Percentiles rank a stretch among this genome's conserved stretches.
These are phyloP conservation scores for Sanghuangporus sanghuang DNA, from an alignment of 1,284 basidiomycete species.

Conservation along the genomic window DNA sequence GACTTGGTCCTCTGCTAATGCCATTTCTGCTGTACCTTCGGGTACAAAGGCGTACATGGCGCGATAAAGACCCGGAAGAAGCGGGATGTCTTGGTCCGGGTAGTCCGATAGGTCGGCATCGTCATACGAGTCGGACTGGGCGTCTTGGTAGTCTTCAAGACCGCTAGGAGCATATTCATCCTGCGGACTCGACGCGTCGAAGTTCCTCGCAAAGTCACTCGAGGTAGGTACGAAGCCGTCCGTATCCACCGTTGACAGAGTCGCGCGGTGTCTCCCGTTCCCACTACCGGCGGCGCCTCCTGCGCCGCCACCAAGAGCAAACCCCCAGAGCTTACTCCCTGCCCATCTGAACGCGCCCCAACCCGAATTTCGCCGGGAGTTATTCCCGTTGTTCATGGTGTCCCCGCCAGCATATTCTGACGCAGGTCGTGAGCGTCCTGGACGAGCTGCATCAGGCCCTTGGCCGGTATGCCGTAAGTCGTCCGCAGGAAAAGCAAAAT, in stretches of 20 bases:
- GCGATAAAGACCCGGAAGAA: constrained; percentile 63
- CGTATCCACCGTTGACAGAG: neutral
- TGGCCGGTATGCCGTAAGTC: constrained; percentile 53
- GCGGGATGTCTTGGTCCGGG: constrained; percentile 31
- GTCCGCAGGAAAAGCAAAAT: constrained; percentile 48
- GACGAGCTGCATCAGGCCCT: constrained; percentile 47
- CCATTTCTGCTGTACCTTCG: constrained; percentile 74
- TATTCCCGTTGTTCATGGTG: constrained; percentile 21
- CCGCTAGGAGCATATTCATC: constrained; percentile 27
- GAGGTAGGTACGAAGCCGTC: constrained; percentile 32
- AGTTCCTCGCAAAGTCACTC: constrained; percentile 46
- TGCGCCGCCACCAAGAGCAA: constrained; percentile 14
- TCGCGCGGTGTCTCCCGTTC: constrained; percentile 10
- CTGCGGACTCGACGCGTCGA: constrained; percentile 32
- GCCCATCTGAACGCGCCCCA: constrained; percentile 42
- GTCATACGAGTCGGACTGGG: constrained; percentile 30
- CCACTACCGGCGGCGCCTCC: neutral
- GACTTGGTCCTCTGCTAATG: constrained; percentile 63
- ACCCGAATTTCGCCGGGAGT: constrained; percentile 26
- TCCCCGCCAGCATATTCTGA: constrained; percentile 25
- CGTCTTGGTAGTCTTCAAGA: constrained; percentile 17
- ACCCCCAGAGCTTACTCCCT: constrained; percentile 20
- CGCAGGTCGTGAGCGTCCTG: constrained; percentile 30
- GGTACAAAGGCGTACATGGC: constrained; percentile 68
- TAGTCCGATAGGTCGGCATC: constrained; percentile 22